Evolutionary conservation across 371 early-diverging fungal genomes (phyloP), one percentile per base, ranked within the genome.

Genomic region (Conidiobolus incongruus): DNA sequence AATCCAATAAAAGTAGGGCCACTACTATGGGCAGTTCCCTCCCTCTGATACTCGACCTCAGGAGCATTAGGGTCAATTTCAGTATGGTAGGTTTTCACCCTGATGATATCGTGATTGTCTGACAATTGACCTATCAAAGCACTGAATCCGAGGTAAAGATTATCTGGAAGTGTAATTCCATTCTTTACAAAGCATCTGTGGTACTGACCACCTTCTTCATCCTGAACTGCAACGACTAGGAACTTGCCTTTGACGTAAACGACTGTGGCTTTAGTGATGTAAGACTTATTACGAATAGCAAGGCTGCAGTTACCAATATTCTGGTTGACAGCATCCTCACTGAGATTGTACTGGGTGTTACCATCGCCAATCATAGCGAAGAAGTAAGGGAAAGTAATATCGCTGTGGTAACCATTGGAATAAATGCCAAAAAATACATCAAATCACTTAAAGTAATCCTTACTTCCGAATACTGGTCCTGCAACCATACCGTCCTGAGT

Each of bases 401-500:
- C 83, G 43, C 68, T 59, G 46, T 82, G 77, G 43, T 74, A 56
- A 44, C 76, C 68, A 53, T 96, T 96, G 45, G 83, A 72, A 59
- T 89, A 94, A 22, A 94, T 91, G 58, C 93, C 97, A 52, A 96
- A 90, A 51, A 94, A 84, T 42, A 96, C 49, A 28, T 92, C 95
- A 13, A 96, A 66, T 1, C 97, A 95, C 34, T 73, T 68, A 54
- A 90, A 93, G 33, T 71, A 57, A 59, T 93, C 89, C 33, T 65
- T 56, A 53, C 66, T 74, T 4, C 97, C 97, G 65, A 93, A 93
- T 13, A 91, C 93, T 16, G 86, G 82, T 1, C 94, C 82, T 33
- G n/a, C 6, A 28, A 47, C 7, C 21, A 37, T 10, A n/a, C 70
- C 67, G 28, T 78, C 74, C 47, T 62, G 54, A 23, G 79, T 71